Conservation (phyloP, 2,329 filamentous ascomycete species). For the Colletotrichum lini region DNA sequence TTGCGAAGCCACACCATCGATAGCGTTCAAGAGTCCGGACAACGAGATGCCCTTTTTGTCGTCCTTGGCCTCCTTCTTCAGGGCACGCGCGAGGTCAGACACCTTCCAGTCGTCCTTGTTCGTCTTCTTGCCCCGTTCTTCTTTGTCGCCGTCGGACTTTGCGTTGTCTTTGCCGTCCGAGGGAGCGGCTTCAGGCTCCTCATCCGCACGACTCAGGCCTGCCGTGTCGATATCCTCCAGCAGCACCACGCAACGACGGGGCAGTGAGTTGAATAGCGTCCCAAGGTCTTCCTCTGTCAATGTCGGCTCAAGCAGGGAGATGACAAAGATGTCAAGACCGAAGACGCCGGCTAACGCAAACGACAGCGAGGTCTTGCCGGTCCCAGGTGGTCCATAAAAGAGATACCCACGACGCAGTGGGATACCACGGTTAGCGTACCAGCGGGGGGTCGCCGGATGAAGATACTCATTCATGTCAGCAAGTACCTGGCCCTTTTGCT, state of each 20-base stretch:
- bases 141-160: conserved; percentile 33
- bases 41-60: conserved; percentile 75
- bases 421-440: conserved; percentile 83
- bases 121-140: conserved; percentile 43
- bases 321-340: conserved; percentile 76
- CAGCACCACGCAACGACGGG: conserved; percentile 74
- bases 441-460: conserved; percentile 76
- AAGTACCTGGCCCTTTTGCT: conserved; percentile 76
- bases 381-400: conserved; percentile 82
- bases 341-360: conserved; percentile 77
- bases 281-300: conserved; percentile 75
- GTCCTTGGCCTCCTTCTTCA: conserved; percentile 55
- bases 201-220: conserved; percentile 63
- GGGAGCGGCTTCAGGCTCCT: conserved; percentile 46
- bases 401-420: conserved; percentile 84
- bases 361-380: conserved; percentile 79
- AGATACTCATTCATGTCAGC: conserved; percentile 85
- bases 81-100: conserved; percentile 58
- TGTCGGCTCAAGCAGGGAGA: conserved; percentile 69
- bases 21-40: conserved; percentile 85
- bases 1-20: conserved; percentile 85
- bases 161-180: conserved; percentile 13
- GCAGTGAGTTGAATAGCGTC: conserved; percentile 71
- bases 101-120: conserved; percentile 53
- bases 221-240: conserved; percentile 80